A percentile compares a stretch with the other conserved stretches of the same genome.
Evolutionary conservation across 1,284 basidiomycete species (phyloP).

Genomic region (Earliella scabrosa): DNA sequence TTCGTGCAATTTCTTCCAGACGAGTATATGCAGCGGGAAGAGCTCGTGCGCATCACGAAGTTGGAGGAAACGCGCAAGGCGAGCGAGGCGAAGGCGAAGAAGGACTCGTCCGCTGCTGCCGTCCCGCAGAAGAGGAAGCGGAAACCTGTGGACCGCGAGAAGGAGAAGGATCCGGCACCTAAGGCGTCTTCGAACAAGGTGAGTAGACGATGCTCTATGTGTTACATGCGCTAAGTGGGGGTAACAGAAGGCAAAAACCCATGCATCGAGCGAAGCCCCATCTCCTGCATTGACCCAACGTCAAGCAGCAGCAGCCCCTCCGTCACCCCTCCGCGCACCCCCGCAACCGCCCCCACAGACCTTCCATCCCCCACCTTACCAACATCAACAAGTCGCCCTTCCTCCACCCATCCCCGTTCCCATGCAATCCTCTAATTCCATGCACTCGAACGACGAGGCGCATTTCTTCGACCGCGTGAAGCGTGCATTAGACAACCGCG

Average conservation of each 20-base stretch:
- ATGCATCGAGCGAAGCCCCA: conserved; percentile 30
- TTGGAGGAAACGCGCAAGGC: conserved; percentile 24
- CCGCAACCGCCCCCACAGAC: conserved; percentile 23
- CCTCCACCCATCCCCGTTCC: conserved; percentile 30
- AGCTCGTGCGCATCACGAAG: conserved; percentile 35
- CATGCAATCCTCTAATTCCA: conserved; percentile 36
- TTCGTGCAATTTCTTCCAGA: conserved; percentile 94
- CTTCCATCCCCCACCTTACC: conserved; percentile 25
- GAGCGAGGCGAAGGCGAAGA: conserved; percentile 23
- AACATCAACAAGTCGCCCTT: conserved; percentile 32
- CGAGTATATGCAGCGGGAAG: conserved; percentile 51
- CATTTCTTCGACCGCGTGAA: conserved; percentile 96
- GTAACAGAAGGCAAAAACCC: conserved; percentile 33
- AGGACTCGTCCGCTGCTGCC: conserved; percentile 28
- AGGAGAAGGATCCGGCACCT: conserved; percentile 37
- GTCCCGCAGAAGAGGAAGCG: conserved; percentile 69
- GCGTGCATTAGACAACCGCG: conserved; percentile 84
- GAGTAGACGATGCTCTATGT: conserved; percentile 1
- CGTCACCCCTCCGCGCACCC: conserved; percentile 28
- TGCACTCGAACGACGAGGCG: conserved; percentile 68
- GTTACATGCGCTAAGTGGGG: neutral
- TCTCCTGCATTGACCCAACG: conserved; percentile 32
- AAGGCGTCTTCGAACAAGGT: conserved; percentile 38
- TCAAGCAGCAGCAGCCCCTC: conserved; percentile 23
- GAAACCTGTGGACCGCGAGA: conserved; percentile 46